Conservation (phyloP, 345 rosid species). For the Sonneratia caseolaris region DNA sequence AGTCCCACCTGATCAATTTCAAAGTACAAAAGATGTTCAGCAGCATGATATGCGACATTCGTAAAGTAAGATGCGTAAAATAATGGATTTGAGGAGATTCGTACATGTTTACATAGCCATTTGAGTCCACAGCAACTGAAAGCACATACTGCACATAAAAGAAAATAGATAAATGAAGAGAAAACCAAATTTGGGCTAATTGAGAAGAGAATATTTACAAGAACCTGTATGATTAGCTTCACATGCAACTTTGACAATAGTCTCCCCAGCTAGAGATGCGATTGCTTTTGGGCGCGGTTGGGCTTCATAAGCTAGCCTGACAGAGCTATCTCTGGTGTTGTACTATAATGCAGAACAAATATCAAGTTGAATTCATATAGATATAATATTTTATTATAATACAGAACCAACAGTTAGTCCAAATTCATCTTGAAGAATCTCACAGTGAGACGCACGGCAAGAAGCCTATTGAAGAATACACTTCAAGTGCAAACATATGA, state of each 20-base stretch:
- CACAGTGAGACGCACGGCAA: neutral
- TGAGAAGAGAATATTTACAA: constrained; percentile 3
- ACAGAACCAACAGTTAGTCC: neutral
- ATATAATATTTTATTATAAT: constrained; percentile 68
- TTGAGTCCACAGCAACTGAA: constrained; percentile 84
- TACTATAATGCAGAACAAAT: constrained; percentile 34
- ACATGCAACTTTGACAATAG: constrained; percentile 88
- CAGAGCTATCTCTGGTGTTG: constrained; percentile 88
- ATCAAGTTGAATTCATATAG: neutral
- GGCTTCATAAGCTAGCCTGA: constrained; percentile 82
- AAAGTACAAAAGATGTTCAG: constrained; percentile 16
- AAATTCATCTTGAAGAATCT: neutral
- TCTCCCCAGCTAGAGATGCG: constrained; percentile 64
- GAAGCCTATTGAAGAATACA: neutral
- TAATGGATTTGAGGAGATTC: constrained; percentile 15
- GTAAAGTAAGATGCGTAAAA: constrained; percentile 1
- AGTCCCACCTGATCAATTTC: constrained; percentile 73
- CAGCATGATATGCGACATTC: constrained; percentile 7
- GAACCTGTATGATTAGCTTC: constrained; percentile 94
- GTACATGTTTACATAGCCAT: constrained; percentile 92
- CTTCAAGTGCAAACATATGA: neutral
- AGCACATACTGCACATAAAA: constrained; percentile 12
- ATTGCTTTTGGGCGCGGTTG: constrained; percentile 89
- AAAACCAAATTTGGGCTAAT: constrained; percentile 1
- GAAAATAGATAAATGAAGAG: neutral